phyloP scores from a whole-genome alignment of 192 early-diverging fungal species.

The Coemansia sp. region DNA sequence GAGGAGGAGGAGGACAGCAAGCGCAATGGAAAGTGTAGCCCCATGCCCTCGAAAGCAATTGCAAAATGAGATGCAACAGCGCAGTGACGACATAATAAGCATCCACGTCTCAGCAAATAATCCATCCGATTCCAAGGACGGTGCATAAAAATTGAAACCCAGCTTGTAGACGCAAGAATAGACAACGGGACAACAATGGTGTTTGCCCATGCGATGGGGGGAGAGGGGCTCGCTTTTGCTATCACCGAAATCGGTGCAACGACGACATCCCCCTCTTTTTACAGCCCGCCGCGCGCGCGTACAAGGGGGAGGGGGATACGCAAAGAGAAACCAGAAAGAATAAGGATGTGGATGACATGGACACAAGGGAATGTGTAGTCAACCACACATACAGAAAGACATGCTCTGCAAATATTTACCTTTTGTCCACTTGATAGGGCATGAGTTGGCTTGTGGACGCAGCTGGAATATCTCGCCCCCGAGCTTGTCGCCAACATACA shows the following conservation, averaged over 20 bases:
- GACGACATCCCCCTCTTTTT: not conserved
- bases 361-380: conserved; percentile 1
- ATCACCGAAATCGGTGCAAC: not conserved
- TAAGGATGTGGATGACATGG: not conserved
- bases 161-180: not conserved
- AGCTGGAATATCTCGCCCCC: conserved; percentile 33
- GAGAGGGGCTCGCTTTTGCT: not conserved
- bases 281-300: too few species aligned
- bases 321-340: conserved; percentile 1
- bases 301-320: too few species aligned
- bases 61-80: not conserved
- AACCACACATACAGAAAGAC: conserved; percentile 1
- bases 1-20: not conserved
- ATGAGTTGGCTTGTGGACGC: conserved; percentile 19
- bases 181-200: not conserved
- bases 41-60: not conserved
- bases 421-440: conserved; percentile 50
- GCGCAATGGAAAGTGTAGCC: not conserved
- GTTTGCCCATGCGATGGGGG: not conserved
- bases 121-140: conserved; percentile 2
- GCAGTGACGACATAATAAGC: not conserved
- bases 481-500: conserved; percentile 23
- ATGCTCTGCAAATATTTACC: conserved; percentile 29
- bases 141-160: conserved; percentile 9
- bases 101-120: not conserved